Evolutionary conservation across 2,329 filamentous ascomycete genomes (phyloP).

Genomic region (Trichoderma arundinaceum): DNA sequence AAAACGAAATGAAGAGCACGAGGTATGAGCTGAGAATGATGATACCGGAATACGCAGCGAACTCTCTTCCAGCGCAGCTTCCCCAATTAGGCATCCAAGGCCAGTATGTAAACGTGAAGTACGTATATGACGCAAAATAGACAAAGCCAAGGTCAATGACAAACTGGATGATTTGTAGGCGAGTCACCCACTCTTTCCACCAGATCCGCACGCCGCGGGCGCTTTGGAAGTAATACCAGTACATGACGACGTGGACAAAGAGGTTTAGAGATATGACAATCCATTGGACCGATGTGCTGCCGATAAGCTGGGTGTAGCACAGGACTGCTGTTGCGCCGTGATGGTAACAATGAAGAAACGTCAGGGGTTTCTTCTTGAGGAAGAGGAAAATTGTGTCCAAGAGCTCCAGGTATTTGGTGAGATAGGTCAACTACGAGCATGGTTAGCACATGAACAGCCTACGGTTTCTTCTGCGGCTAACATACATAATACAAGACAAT

Average conservation of each 20-base stretch:
- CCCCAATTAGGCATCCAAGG: slow-evolving; percentile 71
- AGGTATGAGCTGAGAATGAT: slow-evolving; percentile 77
- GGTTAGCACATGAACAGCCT: slow-evolving; percentile 25
- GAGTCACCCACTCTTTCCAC: slow-evolving; percentile 96
- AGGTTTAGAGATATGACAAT: slow-evolving; percentile 83
- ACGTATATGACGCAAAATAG: slow-evolving; percentile 81
- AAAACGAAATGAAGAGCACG: slow-evolving; percentile 78
- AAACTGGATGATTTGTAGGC: slow-evolving; percentile 88
- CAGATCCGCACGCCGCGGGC: slow-evolving; percentile 85
- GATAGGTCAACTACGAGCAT: slow-evolving; percentile 75
- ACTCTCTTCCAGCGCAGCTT: slow-evolving; percentile 76
- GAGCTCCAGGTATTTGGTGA: slow-evolving; percentile 88
- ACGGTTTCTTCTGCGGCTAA: background rate
- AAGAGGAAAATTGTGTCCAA: slow-evolving; percentile 88
- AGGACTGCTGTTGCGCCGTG: slow-evolving; percentile 87
- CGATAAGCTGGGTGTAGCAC: slow-evolving; percentile 88
- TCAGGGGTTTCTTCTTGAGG: slow-evolving; percentile 93
- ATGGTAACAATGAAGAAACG: slow-evolving; percentile 93
- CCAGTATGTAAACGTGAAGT: slow-evolving; percentile 75
- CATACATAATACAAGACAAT: slow-evolving; percentile 88
- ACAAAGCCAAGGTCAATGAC: slow-evolving; percentile 81
- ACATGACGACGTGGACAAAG: slow-evolving; percentile 88
- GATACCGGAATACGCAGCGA: slow-evolving; percentile 76
- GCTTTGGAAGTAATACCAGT: slow-evolving; percentile 97
- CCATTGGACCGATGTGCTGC: slow-evolving; percentile 84